Evolutionary conservation across 2,329 filamentous ascomycete genomes (phyloP).

Genomic region (Diplodia mutila): DNA sequence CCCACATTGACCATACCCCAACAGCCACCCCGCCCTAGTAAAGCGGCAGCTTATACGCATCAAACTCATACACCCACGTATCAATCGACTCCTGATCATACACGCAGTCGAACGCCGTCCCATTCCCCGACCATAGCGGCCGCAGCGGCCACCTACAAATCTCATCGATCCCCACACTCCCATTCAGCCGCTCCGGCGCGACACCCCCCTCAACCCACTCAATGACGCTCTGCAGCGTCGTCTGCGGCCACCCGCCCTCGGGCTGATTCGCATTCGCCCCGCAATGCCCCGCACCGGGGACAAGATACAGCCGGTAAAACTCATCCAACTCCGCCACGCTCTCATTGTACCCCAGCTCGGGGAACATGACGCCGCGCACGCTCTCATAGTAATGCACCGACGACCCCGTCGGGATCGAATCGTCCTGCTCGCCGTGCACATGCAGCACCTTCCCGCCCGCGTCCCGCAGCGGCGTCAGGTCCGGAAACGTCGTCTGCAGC

Average conservation of each 20-base stretch:
- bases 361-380: slow-evolving; percentile 57
- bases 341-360: slow-evolving; percentile 44
- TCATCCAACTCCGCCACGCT: slow-evolving; percentile 49
- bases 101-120: slow-evolving; percentile 34
- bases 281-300: slow-evolving; percentile 60
- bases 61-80: slow-evolving; percentile 34
- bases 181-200: slow-evolving; percentile 43
- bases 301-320: slow-evolving; percentile 60
- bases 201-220: slow-evolving; percentile 30
- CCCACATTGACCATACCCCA: no score
- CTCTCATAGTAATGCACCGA: slow-evolving; percentile 61
- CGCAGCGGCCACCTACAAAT: slow-evolving; percentile 48
- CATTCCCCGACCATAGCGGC: slow-evolving; percentile 35
- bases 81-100: slow-evolving; percentile 34
- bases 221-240: slow-evolving; percentile 25
- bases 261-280: slow-evolving; percentile 25
- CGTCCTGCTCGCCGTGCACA: slow-evolving; percentile 61
- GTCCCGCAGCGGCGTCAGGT: slow-evolving; percentile 55
- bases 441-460: slow-evolving; percentile 61
- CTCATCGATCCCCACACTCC: slow-evolving; percentile 39
- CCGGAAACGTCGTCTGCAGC: slow-evolving; percentile 59
- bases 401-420: slow-evolving; percentile 56
- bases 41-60: slow-evolving; percentile 12
- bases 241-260: slow-evolving; percentile 26
- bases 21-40: not conserved